These are phyloP conservation scores for Lipomyces yamadae DNA, from an alignment of 805 yeast species.

Conservation along the genomic window DNA sequence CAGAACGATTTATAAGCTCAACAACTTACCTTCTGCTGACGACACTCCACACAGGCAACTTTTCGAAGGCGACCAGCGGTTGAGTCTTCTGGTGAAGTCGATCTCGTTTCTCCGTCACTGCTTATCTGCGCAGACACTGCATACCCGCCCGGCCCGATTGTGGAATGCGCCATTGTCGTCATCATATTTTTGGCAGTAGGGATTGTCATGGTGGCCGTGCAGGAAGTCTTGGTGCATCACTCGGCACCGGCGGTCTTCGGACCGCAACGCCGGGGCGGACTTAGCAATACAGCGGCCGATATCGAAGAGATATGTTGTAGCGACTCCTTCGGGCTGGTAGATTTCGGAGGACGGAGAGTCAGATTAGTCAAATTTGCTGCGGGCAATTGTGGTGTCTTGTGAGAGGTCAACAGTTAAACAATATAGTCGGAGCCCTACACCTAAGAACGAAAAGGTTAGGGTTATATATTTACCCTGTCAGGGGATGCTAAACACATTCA, in stretches of 20 bases:
- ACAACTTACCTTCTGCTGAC: conserved; percentile 75
- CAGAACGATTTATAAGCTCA: not conserved
- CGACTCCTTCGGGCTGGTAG: not conserved
- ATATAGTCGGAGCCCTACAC: too few relatives aligned
- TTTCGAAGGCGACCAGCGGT: conserved; percentile 21
- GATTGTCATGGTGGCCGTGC: not conserved
- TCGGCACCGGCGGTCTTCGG: not conserved
- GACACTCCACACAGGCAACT: conserved; percentile 91
- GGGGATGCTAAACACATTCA: too few relatives aligned
- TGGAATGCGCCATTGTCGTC: not conserved
- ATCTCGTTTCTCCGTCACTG: conserved; percentile 22
- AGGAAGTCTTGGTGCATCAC: not conserved
- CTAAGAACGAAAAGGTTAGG: too few relatives aligned
- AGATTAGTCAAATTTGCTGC: too few relatives aligned
- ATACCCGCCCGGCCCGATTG: not conserved
- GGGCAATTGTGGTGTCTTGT: too few relatives aligned
- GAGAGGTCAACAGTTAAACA: too few relatives aligned
- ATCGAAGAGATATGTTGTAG: not conserved
- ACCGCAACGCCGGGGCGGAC: not conserved
- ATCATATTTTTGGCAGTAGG: not conserved
- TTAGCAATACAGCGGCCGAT: not conserved
- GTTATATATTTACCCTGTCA: too few relatives aligned
- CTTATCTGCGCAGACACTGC: conserved; percentile 9
- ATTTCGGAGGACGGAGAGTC: too few relatives aligned
- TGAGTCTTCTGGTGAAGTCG: conserved; percentile 32